Percentiles rank a stretch among this genome's conserved stretches.
phyloP scores from a whole-genome alignment of 345 rosid species.

The Populus tremula region DNA sequence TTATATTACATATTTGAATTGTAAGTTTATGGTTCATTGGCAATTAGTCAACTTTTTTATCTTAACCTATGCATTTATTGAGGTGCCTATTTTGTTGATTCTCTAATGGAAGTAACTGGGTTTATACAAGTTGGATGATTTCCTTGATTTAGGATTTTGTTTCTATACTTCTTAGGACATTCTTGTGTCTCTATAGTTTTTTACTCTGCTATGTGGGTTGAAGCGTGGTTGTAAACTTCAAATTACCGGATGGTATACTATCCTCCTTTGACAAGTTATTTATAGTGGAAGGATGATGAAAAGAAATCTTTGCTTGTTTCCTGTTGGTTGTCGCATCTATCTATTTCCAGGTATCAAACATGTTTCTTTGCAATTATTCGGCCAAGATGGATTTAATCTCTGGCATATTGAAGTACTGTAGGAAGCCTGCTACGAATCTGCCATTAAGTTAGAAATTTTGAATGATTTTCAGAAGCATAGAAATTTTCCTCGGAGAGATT shows the following conservation, averaged over 20 bases:
- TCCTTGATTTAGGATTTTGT: not conserved
- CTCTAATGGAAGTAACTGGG: not conserved
- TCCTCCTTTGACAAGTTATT: not conserved
- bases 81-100: not conserved
- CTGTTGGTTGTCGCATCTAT: not conserved
- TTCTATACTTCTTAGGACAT: not conserved
- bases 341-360: not conserved
- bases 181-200: not conserved
- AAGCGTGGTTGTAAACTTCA: not conserved
- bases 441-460: not conserved
- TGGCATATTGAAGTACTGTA: not conserved
- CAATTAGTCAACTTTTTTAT: not conserved
- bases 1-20: not conserved
- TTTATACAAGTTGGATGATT: not conserved
- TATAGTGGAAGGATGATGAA: not conserved
- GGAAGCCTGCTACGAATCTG: not conserved
- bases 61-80: not conserved
- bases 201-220: not conserved
- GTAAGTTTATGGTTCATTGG: not conserved
- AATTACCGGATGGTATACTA: not conserved
- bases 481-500: not conserved
- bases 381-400: not conserved
- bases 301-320: not conserved
- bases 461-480: not conserved
- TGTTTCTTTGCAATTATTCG: not conserved